phyloP scores from a whole-genome alignment of 1,284 basidiomycete species.

The Hymenochaete sp. region DNA sequence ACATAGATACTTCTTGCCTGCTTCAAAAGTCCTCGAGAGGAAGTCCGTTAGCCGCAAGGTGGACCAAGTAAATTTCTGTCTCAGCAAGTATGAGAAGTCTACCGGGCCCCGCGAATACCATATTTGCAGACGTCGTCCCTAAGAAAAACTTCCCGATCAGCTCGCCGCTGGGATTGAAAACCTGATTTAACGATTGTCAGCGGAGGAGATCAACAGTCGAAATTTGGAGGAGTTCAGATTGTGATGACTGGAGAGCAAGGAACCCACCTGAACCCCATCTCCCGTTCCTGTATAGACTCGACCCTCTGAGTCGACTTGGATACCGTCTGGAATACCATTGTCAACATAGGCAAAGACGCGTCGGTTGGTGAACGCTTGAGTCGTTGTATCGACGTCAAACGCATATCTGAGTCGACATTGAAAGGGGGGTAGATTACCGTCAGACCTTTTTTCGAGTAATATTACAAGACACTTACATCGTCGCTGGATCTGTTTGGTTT shows the following conservation, averaged over 20 bases:
- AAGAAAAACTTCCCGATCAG: constrained; percentile 71
- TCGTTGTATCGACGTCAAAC: constrained; percentile 58
- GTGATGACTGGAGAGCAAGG: no score
- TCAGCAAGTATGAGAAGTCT: constrained; percentile 62
- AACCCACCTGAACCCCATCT: constrained; percentile 70
- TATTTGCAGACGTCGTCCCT: constrained; percentile 49
- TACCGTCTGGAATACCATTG: constrained; percentile 54
- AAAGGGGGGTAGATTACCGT: neutral
- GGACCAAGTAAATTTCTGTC: constrained; percentile 55
- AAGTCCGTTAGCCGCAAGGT: constrained; percentile 36
- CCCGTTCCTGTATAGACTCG: constrained; percentile 64
- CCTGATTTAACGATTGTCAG: no score
- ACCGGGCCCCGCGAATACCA: constrained; percentile 58
- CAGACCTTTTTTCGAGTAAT: neutral
- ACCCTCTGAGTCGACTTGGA: constrained; percentile 50
- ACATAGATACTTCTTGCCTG: neutral
- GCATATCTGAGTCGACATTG: constrained; percentile 42
- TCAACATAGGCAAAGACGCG: constrained; percentile 65
- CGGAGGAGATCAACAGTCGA: neutral
- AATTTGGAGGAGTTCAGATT: no score
- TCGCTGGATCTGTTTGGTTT: constrained; percentile 57
- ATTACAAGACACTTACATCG: constrained; percentile 41
- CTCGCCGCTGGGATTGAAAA: constrained; percentile 55
- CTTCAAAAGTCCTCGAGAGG: constrained; percentile 9
- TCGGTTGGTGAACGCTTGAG: constrained; percentile 50